Base-by-base conservation (phyloP, 2,329 filamentous ascomycete species). In the Furcasterigmium furcatum region DNA sequence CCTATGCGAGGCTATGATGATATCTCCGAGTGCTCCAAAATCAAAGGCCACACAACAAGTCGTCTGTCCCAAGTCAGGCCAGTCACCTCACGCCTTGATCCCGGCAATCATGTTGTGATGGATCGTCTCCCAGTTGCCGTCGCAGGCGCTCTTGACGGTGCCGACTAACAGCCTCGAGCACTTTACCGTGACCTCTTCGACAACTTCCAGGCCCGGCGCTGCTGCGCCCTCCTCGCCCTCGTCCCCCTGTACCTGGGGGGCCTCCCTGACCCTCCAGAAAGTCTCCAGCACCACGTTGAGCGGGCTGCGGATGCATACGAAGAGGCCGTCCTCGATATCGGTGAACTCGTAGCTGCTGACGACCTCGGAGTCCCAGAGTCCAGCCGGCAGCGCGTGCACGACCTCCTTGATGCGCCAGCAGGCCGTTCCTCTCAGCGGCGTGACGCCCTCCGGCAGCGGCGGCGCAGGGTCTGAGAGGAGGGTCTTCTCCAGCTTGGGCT, bases 291-390 rank as follows among this genome's bases (percentile, higher is more conserved):
- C 60, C 27, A 78, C 63, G 38, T 65, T 68, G 58, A 81, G 54
- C 18, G 77, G 76, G 34, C 73, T 74, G 36, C 63, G 64, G 44
- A 80, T 72, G 9, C 76, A 62, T 35, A 77, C 72, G 56, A 78
- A 80, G 7, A 77, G 54, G 16, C 78, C 78, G 22, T 59, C 65
- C n/a, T 63, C 62, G 16, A 74, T 61, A 49, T 77, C 61, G 16
- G 74, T 71, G 49, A 80, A 74, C 60, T 80, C 77, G 55, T 77
- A 77, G 6, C 59, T 71, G 62, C 76, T 79, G 43, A 74, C 67
- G 7, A 80, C 72, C 40, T 73, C 71, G 43, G 68, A 73, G 55
- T 77, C 75, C 76, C 75, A 80, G 22, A 81, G 64, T 3, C 76
- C 76, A 13, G 74, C 74, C 4, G 77, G 76, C 20, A 80, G 63